Evolutionary conservation across 495 filamentous ascomycete genomes (phyloP), one percentile per base, ranked within the genome.

Genomic region (Melanomma pulvis-pyrius): DNA sequence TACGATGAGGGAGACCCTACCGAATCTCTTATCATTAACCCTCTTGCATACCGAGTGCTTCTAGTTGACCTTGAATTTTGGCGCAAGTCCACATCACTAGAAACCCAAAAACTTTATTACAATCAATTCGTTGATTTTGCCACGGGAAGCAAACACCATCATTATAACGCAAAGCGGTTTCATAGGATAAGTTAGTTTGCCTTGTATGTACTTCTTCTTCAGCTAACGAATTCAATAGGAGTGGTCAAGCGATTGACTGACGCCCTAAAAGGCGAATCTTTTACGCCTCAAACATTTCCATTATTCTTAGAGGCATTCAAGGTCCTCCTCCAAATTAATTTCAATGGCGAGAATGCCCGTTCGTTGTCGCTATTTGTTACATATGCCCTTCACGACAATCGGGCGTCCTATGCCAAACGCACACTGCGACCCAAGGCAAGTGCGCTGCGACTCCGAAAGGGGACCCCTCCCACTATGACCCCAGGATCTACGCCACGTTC

Each of bases 281-380:
- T 97, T 58, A 83, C 83, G 1, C 77, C 82, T 36, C 86, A 88
- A 44, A 84, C 90, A 0, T 80, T 96, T 26, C 83, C 82, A 1
- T 85, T 88, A 63, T 96, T 96, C 70, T 82, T 96, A 64, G 77
- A 82, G 28, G 87, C 93, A 1, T 89, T 98, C 54, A 85, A 84
- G 66, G 86, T 84, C 25, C 81, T 98, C 53, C 83, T 97, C 46
- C 88, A 88, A 64, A 88, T 85, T 70, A 92, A 89, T 61, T 82
- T 90, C 66, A 90, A 89, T 65, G 86, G 88, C 12, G 92, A 96
- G 74, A 85, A 92, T 44, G 85, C 94, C 47, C 87, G 92, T 24
- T 91, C 91, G n/a, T 78, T 98, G 29, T 89, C 96, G 19, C 82
- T 97, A 49, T 97, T 94, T 67, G 90, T 98, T 63, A 97, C 93